These are phyloP conservation scores for Ceratocystiopsis brevicomis DNA, from an alignment of 2,329 filamentous ascomycete genomes.

Conservation along the genomic window DNA sequence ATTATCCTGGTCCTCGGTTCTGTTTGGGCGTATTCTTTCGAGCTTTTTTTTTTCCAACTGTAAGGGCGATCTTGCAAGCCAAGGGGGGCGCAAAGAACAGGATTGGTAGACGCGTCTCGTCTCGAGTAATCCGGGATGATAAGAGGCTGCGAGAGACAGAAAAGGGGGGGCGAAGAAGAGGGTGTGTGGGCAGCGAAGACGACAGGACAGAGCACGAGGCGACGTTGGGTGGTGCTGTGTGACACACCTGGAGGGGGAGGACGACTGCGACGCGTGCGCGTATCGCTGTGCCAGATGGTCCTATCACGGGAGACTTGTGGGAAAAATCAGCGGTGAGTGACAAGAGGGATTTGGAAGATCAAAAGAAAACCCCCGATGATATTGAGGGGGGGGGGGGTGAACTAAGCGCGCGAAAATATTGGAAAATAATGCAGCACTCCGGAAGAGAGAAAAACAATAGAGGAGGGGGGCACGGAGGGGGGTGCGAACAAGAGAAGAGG, in stretches of 20 bases:
- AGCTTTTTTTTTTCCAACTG: neutral
- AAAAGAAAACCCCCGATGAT: no score
- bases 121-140: no score
- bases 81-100: constrained; percentile 1
- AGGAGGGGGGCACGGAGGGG: neutral
- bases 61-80: constrained; percentile 2
- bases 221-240: constrained; percentile 6
- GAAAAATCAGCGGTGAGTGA: no score
- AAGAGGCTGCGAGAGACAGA: neutral
- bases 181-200: constrained; percentile 4
- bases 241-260: constrained; percentile 6
- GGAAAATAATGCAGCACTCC: no score
- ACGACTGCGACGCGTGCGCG: neutral
- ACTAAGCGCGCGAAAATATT: no score
- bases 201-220: constrained; percentile 4
- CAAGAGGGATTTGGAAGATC: no score
- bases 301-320: neutral
- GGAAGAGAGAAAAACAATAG: neutral
- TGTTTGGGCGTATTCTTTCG: neutral
- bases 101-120: constrained; percentile 5
- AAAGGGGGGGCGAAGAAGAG: neutral
- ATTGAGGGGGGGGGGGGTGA: no score
- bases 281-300: neutral
- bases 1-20: no score
- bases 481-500: neutral